Base-by-base conservation (phyloP, 2,329 filamentous ascomycete species). In the Ceratocystis harringtonii region DNA sequence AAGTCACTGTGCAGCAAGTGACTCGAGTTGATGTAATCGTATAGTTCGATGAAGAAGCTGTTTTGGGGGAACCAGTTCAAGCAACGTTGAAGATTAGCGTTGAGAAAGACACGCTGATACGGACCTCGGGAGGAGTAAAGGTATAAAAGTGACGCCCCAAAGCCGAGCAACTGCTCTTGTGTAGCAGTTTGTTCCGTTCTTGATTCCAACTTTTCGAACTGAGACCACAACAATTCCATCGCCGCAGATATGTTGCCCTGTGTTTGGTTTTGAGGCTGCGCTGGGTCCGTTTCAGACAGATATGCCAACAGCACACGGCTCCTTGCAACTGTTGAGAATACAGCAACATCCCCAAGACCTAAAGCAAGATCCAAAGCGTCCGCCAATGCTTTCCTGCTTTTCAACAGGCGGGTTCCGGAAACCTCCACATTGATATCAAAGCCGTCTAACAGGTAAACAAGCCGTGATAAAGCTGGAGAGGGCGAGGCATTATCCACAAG, bases 1-100 rank as follows among this genome's bases (percentile, higher is more conserved):
- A 95, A 83, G 19, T 89, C 87, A 70, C 95, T 89, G 68, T 90
- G 83, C 64, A 94, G 80, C 28, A 86, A 82, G 55, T 90, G 83
- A 6, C 86, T 83, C 1, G 84, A 79, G 72, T 92, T 86, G 68
- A 89, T 85, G 78, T 86, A 88, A n/a, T 85, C 81, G 69, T 87
- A 87, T 0, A 94, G 76, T 1, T 81, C 78, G 0, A 95, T 79
- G 68, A 96, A 86, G 5, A 90, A 79, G 1, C 84, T 88, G 75
- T 96, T 96, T 61, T 79, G 78, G 0, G 91, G 90, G 72, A 91
- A 95, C 5, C 76, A 72, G 0, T 71, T 70, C 25, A 94, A 77
- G 68, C 86, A 88, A 1, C 78, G 75, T 3, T 77, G 75, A 0
- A 96, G 75, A 12, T 85, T 77, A 6, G 80, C 75, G 55, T 88